Conservation (phyloP, 352 stramenopile species). For the Globisporangium nodosum region DNA sequence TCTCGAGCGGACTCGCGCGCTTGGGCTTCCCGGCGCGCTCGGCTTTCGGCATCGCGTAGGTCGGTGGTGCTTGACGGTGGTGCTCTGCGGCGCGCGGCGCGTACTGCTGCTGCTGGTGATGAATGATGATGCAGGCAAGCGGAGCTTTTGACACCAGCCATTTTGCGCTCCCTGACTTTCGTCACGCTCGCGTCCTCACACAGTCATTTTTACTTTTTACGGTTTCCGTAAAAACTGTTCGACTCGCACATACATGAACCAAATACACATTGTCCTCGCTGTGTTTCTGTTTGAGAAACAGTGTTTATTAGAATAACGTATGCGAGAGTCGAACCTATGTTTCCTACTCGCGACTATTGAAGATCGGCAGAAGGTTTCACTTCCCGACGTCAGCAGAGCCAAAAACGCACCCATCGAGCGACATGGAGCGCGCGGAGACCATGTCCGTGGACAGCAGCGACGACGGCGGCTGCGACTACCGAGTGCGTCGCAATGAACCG, state of each 20-base stretch:
- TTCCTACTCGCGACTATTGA: neutral
- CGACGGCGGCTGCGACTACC: slow-evolving; percentile 29
- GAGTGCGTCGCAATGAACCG: slow-evolving; percentile 21
- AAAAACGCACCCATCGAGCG: neutral
- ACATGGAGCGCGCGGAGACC: slow-evolving; percentile 16
- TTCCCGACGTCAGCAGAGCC: neutral
- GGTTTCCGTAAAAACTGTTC: neutral
- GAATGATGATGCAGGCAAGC: neutral
- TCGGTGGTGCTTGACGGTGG: neutral
- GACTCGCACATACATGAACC: neutral
- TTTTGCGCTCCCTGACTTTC: neutral
- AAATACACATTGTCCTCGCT: neutral
- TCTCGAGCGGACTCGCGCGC: slow-evolving; percentile 80
- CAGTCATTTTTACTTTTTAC: neutral
- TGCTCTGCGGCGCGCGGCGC: neutral
- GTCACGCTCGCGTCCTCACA: neutral
- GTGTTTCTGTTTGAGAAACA: neutral
- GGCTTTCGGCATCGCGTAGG: slow-evolving; percentile 55
- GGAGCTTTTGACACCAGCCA: slow-evolving; percentile 11
- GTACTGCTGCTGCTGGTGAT: slow-evolving; percentile 6
- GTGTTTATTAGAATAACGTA: neutral
- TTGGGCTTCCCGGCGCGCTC: slow-evolving; percentile 67
- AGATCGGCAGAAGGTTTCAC: neutral
- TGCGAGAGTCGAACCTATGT: neutral
- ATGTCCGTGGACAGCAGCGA: slow-evolving; percentile 31